Evolutionary conservation across 331 rosid genomes (phyloP).

Genomic region (Cydonia oblonga): DNA sequence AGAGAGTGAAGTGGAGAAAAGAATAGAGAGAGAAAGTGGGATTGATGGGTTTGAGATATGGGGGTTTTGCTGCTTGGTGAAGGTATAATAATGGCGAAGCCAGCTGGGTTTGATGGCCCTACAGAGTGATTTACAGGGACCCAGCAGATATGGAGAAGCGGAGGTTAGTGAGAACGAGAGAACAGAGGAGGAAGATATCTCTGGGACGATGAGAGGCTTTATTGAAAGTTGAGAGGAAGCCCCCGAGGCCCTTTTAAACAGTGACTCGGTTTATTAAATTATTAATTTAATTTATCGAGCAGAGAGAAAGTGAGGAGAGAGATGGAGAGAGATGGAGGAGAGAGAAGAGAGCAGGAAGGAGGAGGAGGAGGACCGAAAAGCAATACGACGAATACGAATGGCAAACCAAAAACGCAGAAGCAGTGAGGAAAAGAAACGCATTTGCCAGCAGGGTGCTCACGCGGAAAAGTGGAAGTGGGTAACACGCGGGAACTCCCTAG

Average conservation of each 20-base stretch:
- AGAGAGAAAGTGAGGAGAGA: not conserved
- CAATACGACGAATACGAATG: not conserved
- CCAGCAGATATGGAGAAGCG: slow-evolving; percentile 9
- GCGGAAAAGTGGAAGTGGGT: not conserved
- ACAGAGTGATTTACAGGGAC: slow-evolving; percentile 20
- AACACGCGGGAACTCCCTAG: not conserved
- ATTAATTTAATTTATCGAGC: not conserved
- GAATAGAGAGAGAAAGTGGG: not conserved
- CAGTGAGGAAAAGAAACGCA: not conserved
- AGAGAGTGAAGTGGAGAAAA: not conserved
- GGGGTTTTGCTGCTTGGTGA: slow-evolving; percentile 17
- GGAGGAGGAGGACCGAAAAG: not conserved
- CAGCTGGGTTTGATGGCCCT: slow-evolving; percentile 16
- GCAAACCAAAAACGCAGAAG: not conserved
- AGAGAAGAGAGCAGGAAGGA: no score
- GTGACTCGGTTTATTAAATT: not conserved
- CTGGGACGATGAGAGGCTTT: not conserved
- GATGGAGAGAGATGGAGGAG: accelerated
- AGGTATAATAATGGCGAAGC: slow-evolving; percentile 24
- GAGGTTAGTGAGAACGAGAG: not conserved
- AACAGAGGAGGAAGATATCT: not conserved
- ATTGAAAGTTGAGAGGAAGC: not conserved
- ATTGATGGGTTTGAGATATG: not conserved
- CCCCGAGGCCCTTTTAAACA: slow-evolving; percentile 1
- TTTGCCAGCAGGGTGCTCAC: not conserved